Conservation (phyloP, 768 basidiomycete genomes). For the Phlebiopsis flavidoalba region DNA sequence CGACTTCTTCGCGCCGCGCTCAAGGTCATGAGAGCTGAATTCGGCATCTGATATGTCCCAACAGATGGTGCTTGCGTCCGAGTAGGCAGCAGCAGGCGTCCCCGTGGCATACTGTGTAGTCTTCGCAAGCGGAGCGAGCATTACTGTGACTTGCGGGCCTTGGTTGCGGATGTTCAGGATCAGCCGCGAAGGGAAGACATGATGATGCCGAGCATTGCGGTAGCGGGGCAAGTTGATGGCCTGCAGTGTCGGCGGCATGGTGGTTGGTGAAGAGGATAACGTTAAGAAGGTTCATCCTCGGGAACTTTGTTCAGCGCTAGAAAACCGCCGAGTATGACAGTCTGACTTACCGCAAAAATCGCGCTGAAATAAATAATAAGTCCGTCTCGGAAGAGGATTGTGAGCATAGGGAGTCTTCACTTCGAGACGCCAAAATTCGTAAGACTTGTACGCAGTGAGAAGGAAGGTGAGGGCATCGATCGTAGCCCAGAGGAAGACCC, state of each 20-base stretch:
- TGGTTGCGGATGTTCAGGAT: neutral
- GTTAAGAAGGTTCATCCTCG: neutral
- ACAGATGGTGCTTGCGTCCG: neutral
- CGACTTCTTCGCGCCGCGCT: neutral
- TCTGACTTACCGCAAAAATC: constrained; percentile 1
- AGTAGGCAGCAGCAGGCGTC: neutral
- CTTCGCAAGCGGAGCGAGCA: neutral
- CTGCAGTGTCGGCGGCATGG: neutral
- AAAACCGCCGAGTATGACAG: neutral
- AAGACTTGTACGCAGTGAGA: neutral
- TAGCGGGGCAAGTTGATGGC: neutral
- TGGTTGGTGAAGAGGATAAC: neutral
- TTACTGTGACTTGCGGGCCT: neutral
- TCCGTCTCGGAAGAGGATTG: constrained; percentile 2
- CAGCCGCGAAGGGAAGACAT: neutral
- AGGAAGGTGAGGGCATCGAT: constrained; percentile 1
- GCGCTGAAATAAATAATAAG: constrained; percentile 2
- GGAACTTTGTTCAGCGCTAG: neutral
- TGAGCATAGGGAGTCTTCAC: constrained; percentile 1
- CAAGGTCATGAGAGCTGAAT: neutral
- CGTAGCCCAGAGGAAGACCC: neutral
- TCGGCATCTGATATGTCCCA: neutral
- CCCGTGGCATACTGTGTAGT: neutral
- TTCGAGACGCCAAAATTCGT: neutral
- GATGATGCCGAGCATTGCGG: neutral